Base-by-base conservation (phyloP, 805 yeast genomes). In the Danielia reshetovae region DNA sequence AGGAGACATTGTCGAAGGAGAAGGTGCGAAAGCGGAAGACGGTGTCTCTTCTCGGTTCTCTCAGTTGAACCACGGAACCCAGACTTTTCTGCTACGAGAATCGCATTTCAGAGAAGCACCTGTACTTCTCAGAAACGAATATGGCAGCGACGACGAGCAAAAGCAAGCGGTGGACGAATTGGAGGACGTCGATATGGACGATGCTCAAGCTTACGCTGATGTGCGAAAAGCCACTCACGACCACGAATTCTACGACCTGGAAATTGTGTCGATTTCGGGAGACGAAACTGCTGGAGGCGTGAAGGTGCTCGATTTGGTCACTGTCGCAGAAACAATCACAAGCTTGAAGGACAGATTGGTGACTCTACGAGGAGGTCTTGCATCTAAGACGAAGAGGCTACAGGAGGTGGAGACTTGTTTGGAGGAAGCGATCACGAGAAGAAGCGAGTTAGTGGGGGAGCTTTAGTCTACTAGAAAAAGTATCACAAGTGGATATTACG, bases 51-150 rank as follows among this genome's bases (percentile, higher is more conserved):
- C 13, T 7, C 13, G 7, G 13, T n/a, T n/a, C 9, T n/a, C 9
- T 6, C 27, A 24, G 11, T 7, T n/a, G n/a, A n/a, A 8, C 7
- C n/a, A 12, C 9, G 13, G n/a, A 3, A 25, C 33, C 11, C 27
- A 29, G 7, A 43, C 46, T 7, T 46, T 46, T 17, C 19, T 35
- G 24, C 36, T 46, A 9, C 25, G 23, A 12, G 35, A 34, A 18
- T 27, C 40, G 18, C 37, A 46, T 16, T 46, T 46, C 32, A 24
- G 46, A 15, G 48, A 43, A 11, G 5, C 21, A 4, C 34, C 33
- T 1, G 12, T 19, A 6, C 5, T 11, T 13, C 18, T 26, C 18
- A 15, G 5, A 11, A 21, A 31, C 17, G 31, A 31, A 15, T 38
- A 42, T 17, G 35, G 30, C 30, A 39, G 34, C 17, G 36, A 15